Base-by-base conservation (phyloP, 768 basidiomycete species). In the Naematelia aurantialba region DNA sequence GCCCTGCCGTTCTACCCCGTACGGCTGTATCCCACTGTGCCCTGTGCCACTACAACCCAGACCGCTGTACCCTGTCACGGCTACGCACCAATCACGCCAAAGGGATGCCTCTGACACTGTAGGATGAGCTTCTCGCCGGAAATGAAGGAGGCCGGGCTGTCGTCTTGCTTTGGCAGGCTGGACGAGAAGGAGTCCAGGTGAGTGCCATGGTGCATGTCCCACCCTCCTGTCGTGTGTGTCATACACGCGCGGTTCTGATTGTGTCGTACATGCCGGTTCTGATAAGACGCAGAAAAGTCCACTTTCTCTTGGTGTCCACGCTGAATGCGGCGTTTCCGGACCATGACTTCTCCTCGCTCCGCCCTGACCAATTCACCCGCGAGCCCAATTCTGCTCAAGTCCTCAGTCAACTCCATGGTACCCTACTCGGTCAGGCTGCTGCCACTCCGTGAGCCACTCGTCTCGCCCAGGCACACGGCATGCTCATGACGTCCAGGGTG, bases 241-340 rank as follows among this genome's bases (percentile, higher is more conserved):
- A 44, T n/a, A 12, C n/a, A 44, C 12, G 12, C 12, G 11, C 17
- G 34, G 27, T 27, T 19, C 12, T 14, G 21, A 34, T 4, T 5
- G 17, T 45, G 8, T 8, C n/a, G n/a, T n/a, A n/a, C n/a, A n/a
- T n/a, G n/a, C n/a, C n/a, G n/a, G n/a, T n/a, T n/a, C 47, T 45
- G 45, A 46, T 22, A 22, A 55, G 25, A 31, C 13, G 50, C 13
- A 70, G 72, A 69, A 96, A 94, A 83, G 93, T 89, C 2, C 86
- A 96, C 58, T 96, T 92, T 81, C 85, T 93, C 51, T 87, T 98
- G 75, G 96, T 98, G 70, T 89, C 91, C 29, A 91, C 92, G 2
- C 87, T 99, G 70, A 99, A 99, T 80, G 85, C 91, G 70, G 93
- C 94, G 4, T 99, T 93, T 74, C 94, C 94, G 1, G 94, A 98